These are phyloP conservation scores for Xylariaceae sp. DNA, from an alignment of 2,329 filamentous ascomycete species.

Conservation along the genomic window DNA sequence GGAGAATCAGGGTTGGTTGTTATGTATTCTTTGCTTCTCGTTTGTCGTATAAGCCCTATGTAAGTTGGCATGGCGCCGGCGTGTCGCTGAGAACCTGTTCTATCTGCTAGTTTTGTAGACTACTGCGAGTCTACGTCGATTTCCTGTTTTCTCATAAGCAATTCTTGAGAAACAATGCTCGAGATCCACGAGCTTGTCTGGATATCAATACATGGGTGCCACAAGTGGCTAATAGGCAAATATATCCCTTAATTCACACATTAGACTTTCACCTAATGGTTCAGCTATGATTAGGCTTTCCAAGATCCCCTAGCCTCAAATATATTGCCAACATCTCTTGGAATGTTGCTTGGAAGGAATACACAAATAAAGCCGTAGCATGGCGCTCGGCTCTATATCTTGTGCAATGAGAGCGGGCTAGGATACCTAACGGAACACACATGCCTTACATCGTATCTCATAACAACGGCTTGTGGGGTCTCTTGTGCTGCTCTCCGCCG, in stretches of 20 bases:
- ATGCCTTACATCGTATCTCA: background rate
- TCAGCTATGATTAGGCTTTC: background rate
- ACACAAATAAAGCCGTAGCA: background rate
- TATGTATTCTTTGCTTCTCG: background rate
- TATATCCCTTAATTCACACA: background rate
- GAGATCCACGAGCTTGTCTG: background rate
- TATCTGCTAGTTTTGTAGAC: constrained; percentile 20
- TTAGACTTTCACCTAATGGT: background rate
- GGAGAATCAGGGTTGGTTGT: background rate
- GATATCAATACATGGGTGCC: background rate
- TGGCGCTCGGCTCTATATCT: background rate
- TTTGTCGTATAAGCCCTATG: background rate
- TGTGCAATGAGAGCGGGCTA: background rate
- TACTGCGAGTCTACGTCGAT: constrained; percentile 25
- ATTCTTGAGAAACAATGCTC: constrained; percentile 1
- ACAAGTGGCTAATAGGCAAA: background rate
- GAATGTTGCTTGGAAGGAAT: background rate
- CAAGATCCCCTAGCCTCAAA: constrained; percentile 12
- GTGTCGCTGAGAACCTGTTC: constrained; percentile 21
- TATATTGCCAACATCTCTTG: constrained; percentile 9
- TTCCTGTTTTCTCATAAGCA: constrained; percentile 15
- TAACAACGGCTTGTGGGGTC: background rate
- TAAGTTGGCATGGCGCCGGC: no score
- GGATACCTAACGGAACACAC: background rate
- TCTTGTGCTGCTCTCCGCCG: background rate